Percentiles rank a stretch among this genome's conserved stretches.
These are phyloP conservation scores for Vaucheria bursata DNA, from an alignment of 352 stramenopile genomes.

Conservation along the genomic window DNA sequence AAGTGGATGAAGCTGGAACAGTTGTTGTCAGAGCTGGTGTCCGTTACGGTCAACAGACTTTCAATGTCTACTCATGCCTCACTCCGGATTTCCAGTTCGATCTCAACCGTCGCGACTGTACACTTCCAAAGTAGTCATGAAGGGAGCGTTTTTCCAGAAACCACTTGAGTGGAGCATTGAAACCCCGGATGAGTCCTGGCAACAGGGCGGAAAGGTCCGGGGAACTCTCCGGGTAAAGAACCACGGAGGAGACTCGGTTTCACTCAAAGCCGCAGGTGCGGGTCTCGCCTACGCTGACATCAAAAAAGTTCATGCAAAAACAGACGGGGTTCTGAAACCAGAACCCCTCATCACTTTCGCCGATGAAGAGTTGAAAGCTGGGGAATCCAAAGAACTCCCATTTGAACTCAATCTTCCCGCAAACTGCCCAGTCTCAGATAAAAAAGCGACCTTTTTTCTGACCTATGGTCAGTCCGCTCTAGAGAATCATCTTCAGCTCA, in stretches of 20 bases:
- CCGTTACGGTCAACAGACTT: neutral
- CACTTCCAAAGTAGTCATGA: constrained; percentile 1
- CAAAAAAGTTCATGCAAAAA: neutral
- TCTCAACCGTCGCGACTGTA: neutral
- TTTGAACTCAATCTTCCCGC: neutral
- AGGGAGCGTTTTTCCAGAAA: neutral
- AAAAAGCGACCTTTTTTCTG: neutral
- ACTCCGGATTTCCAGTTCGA: neutral
- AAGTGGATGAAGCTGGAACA: neutral
- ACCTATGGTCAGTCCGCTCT: neutral
- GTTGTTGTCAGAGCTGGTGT: neutral
- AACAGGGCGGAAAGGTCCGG: neutral
- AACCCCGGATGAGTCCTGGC: neutral
- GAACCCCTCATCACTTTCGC: neutral
- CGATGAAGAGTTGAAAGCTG: neutral
- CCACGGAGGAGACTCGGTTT: neutral
- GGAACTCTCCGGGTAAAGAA: neutral
- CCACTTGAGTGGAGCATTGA: neutral
- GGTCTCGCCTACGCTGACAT: constrained; percentile 1
- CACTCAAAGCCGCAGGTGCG: neutral
- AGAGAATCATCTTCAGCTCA: neutral
- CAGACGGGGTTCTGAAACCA: neutral
- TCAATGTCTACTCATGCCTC: neutral
- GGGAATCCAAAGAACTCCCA: neutral
- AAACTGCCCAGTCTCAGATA: neutral